phyloP scores from a whole-genome alignment of 805 yeast species.

The Candida khao-thaluensis region DNA sequence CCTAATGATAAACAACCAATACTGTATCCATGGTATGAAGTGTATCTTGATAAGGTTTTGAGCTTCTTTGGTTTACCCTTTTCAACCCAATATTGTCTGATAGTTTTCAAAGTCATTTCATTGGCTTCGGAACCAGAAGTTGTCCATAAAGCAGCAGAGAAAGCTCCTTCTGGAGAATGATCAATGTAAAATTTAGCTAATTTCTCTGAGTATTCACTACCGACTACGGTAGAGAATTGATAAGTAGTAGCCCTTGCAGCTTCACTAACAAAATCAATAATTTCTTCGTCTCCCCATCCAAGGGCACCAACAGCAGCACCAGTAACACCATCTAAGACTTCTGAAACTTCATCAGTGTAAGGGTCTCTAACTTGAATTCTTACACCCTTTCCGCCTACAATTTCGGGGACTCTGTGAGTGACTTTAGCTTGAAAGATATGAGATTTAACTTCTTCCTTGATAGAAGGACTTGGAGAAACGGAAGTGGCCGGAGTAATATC shows the following conservation, averaged over 20 bases:
- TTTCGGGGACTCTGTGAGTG: slow-evolving; percentile 35
- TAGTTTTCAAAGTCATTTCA: slow-evolving; percentile 28
- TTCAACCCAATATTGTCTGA: slow-evolving; percentile 26
- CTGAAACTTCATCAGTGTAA: slow-evolving; percentile 32
- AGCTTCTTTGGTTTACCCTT: slow-evolving; percentile 22
- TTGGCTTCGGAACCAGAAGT: slow-evolving; percentile 32
- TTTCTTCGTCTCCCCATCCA: slow-evolving; percentile 31
- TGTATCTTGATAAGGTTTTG: slow-evolving; percentile 25
- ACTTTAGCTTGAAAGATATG: slow-evolving; percentile 46
- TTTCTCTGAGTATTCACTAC: slow-evolving; percentile 24
- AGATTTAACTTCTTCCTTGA: slow-evolving; percentile 22
- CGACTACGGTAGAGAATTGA: slow-evolving; percentile 24
- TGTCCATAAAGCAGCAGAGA: slow-evolving; percentile 42
- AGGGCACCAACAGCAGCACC: slow-evolving; percentile 37
- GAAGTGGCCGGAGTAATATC: slow-evolving; percentile 15
- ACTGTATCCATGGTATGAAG: slow-evolving; percentile 30
- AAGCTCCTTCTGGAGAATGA: slow-evolving; percentile 44
- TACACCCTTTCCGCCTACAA: slow-evolving; percentile 44
- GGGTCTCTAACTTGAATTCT: slow-evolving; percentile 40
- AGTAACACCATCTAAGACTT: slow-evolving; percentile 25
- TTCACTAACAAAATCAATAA: slow-evolving; percentile 19
- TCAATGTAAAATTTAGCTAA: slow-evolving; percentile 30
- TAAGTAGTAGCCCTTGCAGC: slow-evolving; percentile 23
- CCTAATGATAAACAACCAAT: slow-evolving; percentile 27
- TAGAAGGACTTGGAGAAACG: slow-evolving; percentile 15